phyloP scores from a whole-genome alignment of 371 early-diverging fungal genomes.

The Nematocida ausubeli region DNA sequence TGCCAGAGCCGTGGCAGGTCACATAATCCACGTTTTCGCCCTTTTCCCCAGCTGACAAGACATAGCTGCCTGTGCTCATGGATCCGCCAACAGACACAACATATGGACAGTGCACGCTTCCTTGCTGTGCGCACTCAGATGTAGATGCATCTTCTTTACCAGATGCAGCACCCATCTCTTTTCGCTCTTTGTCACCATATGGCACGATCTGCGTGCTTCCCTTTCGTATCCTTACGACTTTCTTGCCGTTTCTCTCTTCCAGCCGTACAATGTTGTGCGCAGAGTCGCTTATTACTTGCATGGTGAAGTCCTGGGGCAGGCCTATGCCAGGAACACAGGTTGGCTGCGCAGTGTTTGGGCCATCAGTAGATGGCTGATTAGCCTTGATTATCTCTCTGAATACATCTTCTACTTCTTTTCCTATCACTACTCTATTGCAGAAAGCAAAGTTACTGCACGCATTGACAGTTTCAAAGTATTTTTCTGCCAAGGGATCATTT shows the following conservation, averaged over 20 bases:
- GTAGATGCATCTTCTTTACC: constrained; percentile 20
- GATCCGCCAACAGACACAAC: constrained; percentile 66
- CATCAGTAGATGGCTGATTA: neutral
- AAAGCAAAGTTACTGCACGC: constrained; percentile 68
- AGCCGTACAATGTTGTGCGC: constrained; percentile 65
- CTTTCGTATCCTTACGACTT: constrained; percentile 64
- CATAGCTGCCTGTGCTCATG: constrained; percentile 67
- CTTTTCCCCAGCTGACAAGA: constrained; percentile 56
- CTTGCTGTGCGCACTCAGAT: neutral
- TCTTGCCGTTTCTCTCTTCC: constrained; percentile 27
- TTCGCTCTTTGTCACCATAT: constrained; percentile 27
- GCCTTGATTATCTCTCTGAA: constrained; percentile 47
- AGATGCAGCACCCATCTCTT: constrained; percentile 5
- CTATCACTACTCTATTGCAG: constrained; percentile 65
- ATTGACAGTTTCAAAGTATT: constrained; percentile 58
- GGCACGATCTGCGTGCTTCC: constrained; percentile 62
- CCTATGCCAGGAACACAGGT: neutral
- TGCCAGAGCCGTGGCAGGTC: constrained; percentile 68
- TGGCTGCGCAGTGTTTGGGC: neutral
- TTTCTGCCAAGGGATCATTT: constrained; percentile 22
- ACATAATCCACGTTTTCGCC: constrained; percentile 42
- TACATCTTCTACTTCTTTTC: constrained; percentile 46
- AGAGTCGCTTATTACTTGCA: constrained; percentile 64
- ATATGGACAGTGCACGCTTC: neutral
- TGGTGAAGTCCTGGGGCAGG: neutral